Conservation (phyloP, 2,329 filamentous ascomycete species). For the Decorospora gaudefroyi region DNA sequence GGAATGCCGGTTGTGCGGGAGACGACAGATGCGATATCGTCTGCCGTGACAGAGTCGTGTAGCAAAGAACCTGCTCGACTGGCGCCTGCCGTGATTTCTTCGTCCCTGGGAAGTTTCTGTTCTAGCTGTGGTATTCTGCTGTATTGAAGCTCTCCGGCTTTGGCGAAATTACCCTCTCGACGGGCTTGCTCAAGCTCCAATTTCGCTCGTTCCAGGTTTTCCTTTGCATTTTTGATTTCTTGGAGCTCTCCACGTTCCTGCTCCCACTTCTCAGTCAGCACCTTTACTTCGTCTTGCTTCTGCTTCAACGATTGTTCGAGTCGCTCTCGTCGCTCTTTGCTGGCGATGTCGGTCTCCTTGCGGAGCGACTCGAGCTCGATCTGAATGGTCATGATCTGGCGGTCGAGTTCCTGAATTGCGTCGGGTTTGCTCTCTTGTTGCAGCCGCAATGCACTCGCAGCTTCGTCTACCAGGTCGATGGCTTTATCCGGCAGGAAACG, state of each 20-base stretch:
- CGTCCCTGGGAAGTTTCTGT: conserved; percentile 76
- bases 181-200: conserved; percentile 87
- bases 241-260: conserved; percentile 86
- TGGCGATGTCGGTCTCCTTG: conserved; percentile 90
- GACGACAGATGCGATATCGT: conserved; percentile 92
- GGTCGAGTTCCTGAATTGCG: conserved; percentile 86
- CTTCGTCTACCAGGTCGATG: conserved; percentile 95
- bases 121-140: conserved; percentile 83
- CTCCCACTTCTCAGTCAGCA: conserved; percentile 83
- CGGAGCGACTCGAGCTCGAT: conserved; percentile 93
- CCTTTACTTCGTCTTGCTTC: conserved; percentile 76
- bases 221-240: conserved; percentile 81
- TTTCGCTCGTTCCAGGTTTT: conserved; percentile 82
- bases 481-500: conserved; percentile 96
- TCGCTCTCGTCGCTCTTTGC: conserved; percentile 83
- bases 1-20: conserved; percentile 91
- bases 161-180: conserved; percentile 82
- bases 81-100: conserved; percentile 47
- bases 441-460: conserved; percentile 82
- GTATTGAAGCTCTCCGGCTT: conserved; percentile 89
- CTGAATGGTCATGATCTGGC: conserved; percentile 95
- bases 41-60: conserved; percentile 91
- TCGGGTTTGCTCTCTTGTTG: conserved; percentile 98
- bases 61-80: conserved; percentile 64
- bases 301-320: conserved; percentile 75